Conservation (phyloP, 495 filamentous ascomycete genomes). For the Emericellopsis terricola region DNA sequence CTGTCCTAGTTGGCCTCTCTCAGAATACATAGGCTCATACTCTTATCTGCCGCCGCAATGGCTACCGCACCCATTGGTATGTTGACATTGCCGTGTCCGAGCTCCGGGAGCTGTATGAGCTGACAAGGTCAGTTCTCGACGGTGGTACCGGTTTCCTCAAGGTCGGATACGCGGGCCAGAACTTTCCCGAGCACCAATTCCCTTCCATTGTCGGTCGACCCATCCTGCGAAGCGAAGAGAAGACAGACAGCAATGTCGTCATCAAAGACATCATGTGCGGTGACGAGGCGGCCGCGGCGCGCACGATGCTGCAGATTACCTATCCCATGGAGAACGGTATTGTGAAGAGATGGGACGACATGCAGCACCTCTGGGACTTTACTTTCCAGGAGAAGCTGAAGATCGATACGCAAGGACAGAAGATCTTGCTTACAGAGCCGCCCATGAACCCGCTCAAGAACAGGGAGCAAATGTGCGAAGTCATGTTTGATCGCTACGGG, state of each 20-base stretch:
- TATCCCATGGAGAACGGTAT: constrained; percentile 99
- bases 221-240: constrained; percentile 90
- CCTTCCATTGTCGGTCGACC: constrained; percentile 96
- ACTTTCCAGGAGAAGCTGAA: constrained; percentile 95
- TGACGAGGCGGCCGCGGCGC: constrained; percentile 88
- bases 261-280: constrained; percentile 99
- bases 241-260: constrained; percentile 32
- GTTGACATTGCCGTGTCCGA: too few relatives aligned
- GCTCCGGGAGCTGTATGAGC: too few relatives aligned
- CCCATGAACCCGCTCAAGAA: constrained; percentile 96
- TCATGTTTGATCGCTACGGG: constrained; percentile 94
- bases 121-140: constrained; percentile 96
- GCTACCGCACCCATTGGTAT: neutral
- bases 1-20: too few relatives aligned
- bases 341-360: constrained; percentile 98
- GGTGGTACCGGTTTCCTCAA: constrained; percentile 99
- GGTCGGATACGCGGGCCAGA: constrained; percentile 95
- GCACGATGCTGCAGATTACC: constrained; percentile 92
- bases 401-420: constrained; percentile 76
- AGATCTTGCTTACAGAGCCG: constrained; percentile 96
- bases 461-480: constrained; percentile 89
- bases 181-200: constrained; percentile 97
- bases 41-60: neutral
- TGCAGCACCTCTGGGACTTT: constrained; percentile 99
- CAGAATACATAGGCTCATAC: too few relatives aligned